These are phyloP conservation scores for Lepiota venenata DNA, from an alignment of 768 basidiomycete genomes.

Conservation along the genomic window DNA sequence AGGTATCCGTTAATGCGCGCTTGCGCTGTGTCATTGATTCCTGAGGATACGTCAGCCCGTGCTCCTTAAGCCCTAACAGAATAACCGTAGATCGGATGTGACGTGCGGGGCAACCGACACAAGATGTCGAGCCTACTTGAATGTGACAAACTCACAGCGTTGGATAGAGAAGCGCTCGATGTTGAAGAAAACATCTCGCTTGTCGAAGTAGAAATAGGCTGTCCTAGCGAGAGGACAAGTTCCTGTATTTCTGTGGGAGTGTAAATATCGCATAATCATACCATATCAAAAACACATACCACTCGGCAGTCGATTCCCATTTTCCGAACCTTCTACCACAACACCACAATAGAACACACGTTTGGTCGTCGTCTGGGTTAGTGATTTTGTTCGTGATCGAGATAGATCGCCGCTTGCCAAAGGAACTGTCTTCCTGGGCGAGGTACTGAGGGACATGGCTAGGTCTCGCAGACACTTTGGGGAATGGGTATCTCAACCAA, in stretches of 20 bases:
- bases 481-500: slow-evolving; percentile 15
- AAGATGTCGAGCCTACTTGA: neutral
- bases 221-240: slow-evolving; percentile 73
- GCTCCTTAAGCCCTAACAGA: neutral
- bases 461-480: slow-evolving; percentile 9
- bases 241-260: slow-evolving; percentile 67
- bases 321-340: slow-evolving; percentile 81
- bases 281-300: slow-evolving; percentile 35
- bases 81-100: neutral
- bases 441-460: slow-evolving; percentile 61
- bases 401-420: slow-evolving; percentile 67
- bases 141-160: slow-evolving; percentile 36
- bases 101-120: neutral
- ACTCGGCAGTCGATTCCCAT: slow-evolving; percentile 63
- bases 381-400: slow-evolving; percentile 38
- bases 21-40: slow-evolving; percentile 43
- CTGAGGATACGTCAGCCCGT: slow-evolving; percentile 19
- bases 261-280: slow-evolving; percentile 10
- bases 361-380: slow-evolving; percentile 49
- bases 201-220: slow-evolving; percentile 51
- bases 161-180: slow-evolving; percentile 28
- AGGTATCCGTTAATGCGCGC: slow-evolving; percentile 60
- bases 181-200: slow-evolving; percentile 43
- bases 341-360: slow-evolving; percentile 90
- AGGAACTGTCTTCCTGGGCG: slow-evolving; percentile 73